phyloP scores from a whole-genome alignment of 2,329 filamentous ascomycete genomes.

The Cladophialophora exuberans region DNA sequence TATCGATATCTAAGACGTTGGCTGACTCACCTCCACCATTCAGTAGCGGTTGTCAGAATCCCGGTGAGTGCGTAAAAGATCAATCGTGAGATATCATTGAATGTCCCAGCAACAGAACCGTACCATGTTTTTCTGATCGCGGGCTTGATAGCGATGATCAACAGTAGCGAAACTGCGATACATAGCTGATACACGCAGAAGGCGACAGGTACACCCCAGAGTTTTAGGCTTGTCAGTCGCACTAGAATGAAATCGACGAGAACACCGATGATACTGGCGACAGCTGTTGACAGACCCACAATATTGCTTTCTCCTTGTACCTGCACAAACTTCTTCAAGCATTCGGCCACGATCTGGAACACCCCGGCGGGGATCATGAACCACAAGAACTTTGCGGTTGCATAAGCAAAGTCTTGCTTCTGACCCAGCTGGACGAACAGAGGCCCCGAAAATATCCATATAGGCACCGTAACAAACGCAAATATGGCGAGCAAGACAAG shows the following conservation, averaged over 20 bases:
- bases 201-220: slow-evolving; percentile 15
- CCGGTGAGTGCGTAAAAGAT: slow-evolving; percentile 21
- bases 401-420: slow-evolving; percentile 14
- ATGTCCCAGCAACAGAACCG: neutral
- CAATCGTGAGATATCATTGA: slow-evolving; percentile 4
- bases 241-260: slow-evolving; percentile 16
- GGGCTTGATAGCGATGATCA: slow-evolving; percentile 3
- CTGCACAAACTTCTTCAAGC: slow-evolving; percentile 24
- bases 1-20: neutral
- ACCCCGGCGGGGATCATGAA: slow-evolving; percentile 19
- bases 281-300: slow-evolving; percentile 8
- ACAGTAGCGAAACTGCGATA: slow-evolving; percentile 5
- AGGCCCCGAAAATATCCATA: slow-evolving; percentile 23
- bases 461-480: slow-evolving; percentile 8
- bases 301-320: slow-evolving; percentile 15
- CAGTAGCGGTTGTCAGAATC: slow-evolving; percentile 24
- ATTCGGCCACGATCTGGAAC: slow-evolving; percentile 19
- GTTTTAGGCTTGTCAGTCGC: neutral
- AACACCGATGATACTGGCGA: slow-evolving; percentile 7
- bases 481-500: slow-evolving; percentile 20
- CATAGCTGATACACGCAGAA: slow-evolving; percentile 20
- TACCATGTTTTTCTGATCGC: slow-evolving; percentile 12
- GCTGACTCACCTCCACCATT: slow-evolving; percentile 25
- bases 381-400: slow-evolving; percentile 15
- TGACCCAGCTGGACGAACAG: slow-evolving; percentile 20